Base-by-base conservation (phyloP, 192 early-diverging fungal species). In the Rhizoclosmatium sp. region DNA sequence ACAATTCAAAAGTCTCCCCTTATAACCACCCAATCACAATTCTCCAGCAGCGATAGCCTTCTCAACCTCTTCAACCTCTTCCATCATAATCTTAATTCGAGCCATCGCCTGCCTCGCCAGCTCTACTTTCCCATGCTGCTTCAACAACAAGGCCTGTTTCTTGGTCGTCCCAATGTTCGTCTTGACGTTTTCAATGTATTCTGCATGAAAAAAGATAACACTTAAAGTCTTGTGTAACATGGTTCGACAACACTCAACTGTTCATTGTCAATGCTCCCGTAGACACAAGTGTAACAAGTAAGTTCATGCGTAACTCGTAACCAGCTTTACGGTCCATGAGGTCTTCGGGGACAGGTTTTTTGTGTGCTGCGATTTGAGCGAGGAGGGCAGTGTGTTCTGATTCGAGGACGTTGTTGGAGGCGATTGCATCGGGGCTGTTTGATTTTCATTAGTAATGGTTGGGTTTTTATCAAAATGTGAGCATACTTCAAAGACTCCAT, bases 51-150 rank as follows among this genome's bases (percentile, higher is more conserved):
- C 71, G 41, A 94, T 91, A 1, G 90, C 92, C 62, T 83, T 88
- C 79, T 92, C 91, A 2, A 92, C 91, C 83, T 94, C 93, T 47
- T 89, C 88, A 78, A 95, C 87, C 81, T 96, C 95, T 44, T 85
- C 84, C 65, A 87, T 84, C 93, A 95, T 95, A 40, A 91, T 85
- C 80, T 95, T 96, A 42, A 87, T 86, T 54, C 93, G 80, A 49
- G 44, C 76, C 31, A 96, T 47, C 1, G 94, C 93, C 66, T 83
- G 78, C 70, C 84, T 92, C 2, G 93, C 92, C 75, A 93, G 80
- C 58, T 92, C 91, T 51, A 92, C 41, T 71, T 85, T 83, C 4
- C 88, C 86, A n/a, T 82, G 78, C 40, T 89, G 80, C 78, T 94
- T 96, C 54, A 95, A 94, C 12, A 78, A 44, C 4, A 94, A 54